Evolutionary conservation across 257 asterid genomes (phyloP).

Genomic region (Nicotiana paniculata): DNA sequence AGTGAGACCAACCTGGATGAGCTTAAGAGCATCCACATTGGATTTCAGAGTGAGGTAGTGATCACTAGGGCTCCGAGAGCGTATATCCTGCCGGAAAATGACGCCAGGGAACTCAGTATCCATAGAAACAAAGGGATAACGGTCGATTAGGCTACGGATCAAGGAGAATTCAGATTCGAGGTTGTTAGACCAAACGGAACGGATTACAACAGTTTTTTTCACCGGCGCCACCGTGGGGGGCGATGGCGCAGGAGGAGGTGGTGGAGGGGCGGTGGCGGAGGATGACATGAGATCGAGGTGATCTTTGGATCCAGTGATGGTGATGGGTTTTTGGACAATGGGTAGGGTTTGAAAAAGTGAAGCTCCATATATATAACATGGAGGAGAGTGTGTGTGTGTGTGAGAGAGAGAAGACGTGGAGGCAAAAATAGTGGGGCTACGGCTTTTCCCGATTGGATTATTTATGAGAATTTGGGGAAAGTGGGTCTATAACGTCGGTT

Average conservation of each 20-base stretch:
- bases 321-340: background rate
- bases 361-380: background rate
- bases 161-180: slow-evolving; percentile 42
- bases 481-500: background rate
- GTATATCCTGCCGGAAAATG: slow-evolving; percentile 34
- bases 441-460: background rate
- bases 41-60: slow-evolving; percentile 51
- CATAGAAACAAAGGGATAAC: slow-evolving; percentile 51
- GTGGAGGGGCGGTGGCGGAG: slow-evolving; percentile 18
- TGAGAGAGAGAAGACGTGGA: background rate
- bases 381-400: too few relatives aligned
- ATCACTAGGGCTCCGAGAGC: slow-evolving; percentile 35
- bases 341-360: background rate
- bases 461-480: background rate
- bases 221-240: slow-evolving; percentile 11
- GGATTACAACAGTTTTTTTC: slow-evolving; percentile 27
- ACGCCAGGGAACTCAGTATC: slow-evolving; percentile 86
- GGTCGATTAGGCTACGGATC: slow-evolving; percentile 40
- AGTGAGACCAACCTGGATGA: slow-evolving; percentile 77
- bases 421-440: background rate
- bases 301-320: background rate
- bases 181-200: slow-evolving; percentile 57
- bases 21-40: slow-evolving; percentile 65
- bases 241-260: background rate
- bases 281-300: background rate